phyloP scores from a whole-genome alignment of 2,329 filamentous ascomycete genomes.

The Alternaria triticimaculans region DNA sequence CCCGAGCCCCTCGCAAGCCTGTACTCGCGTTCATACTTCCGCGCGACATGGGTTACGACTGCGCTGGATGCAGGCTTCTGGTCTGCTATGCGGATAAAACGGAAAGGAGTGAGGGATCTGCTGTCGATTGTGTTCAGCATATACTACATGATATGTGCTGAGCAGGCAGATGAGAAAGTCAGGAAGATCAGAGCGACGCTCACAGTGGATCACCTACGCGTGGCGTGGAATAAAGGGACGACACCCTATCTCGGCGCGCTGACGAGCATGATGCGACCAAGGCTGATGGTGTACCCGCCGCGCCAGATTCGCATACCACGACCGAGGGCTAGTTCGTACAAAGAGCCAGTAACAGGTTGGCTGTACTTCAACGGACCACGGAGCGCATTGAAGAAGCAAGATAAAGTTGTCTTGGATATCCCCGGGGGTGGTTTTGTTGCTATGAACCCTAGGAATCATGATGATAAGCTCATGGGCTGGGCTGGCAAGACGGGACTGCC shows the following conservation, averaged over 20 bases:
- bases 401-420: slow-evolving; percentile 82
- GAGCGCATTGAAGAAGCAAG: slow-evolving; percentile 76
- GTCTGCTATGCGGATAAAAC: slow-evolving; percentile 92
- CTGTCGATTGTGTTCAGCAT: slow-evolving; percentile 82
- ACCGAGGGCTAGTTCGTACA: slow-evolving; percentile 80
- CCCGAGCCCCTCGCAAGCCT: slow-evolving; percentile 94
- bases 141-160: slow-evolving; percentile 92
- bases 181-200: slow-evolving; percentile 84
- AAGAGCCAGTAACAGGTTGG: slow-evolving; percentile 83
- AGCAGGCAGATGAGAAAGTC: slow-evolving; percentile 96
- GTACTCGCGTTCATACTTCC: slow-evolving; percentile 90
- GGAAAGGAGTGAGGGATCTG: slow-evolving; percentile 81
- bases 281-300: slow-evolving; percentile 80
- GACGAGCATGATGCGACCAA: slow-evolving; percentile 75
- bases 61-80: slow-evolving; percentile 96
- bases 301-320: slow-evolving; percentile 83
- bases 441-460: slow-evolving; percentile 93
- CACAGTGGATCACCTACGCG: slow-evolving; percentile 87
- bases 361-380: slow-evolving; percentile 92
- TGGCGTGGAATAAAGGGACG: slow-evolving; percentile 94
- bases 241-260: slow-evolving; percentile 83
- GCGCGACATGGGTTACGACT: slow-evolving; percentile 95
- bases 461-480: slow-evolving; percentile 94
- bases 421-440: slow-evolving; percentile 95
- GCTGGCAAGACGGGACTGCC: slow-evolving; percentile 87